phyloP scores from a whole-genome alignment of 306 rosid species.

The Urtica urens region DNA sequence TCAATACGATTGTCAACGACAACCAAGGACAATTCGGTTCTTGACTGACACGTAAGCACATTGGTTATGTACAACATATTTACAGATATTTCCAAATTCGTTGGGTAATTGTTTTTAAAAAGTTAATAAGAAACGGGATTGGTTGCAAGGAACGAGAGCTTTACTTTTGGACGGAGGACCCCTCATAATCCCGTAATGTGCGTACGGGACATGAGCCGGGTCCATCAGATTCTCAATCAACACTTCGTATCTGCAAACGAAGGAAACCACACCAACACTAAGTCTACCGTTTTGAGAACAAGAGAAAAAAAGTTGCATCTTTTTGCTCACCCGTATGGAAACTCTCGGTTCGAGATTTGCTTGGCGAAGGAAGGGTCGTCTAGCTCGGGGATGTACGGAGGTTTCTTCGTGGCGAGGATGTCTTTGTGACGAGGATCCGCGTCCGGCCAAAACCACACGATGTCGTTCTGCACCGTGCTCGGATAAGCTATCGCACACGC shows the following conservation, averaged over 20 bases:
- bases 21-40: no score
- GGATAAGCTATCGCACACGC: conserved; percentile 83
- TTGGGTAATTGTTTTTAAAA: no score
- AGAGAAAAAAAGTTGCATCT: not conserved
- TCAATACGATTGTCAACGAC: no score
- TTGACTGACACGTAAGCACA: no score
- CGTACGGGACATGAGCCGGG: conserved; percentile 85
- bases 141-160: no score
- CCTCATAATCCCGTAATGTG: conserved; percentile 60
- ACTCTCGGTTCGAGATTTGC: conserved; percentile 57
- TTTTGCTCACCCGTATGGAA: conserved; percentile 56
- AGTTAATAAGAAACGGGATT: no score
- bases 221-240: conserved; percentile 90
- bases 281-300: not conserved
- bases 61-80: no score
- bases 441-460: conserved; percentile 91
- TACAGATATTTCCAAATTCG: no score
- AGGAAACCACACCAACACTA: not conserved
- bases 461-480: conserved; percentile 55
- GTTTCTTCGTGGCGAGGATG: conserved; percentile 38
- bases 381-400: conserved; percentile 58
- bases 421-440: conserved; percentile 69
- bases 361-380: conserved; percentile 60
- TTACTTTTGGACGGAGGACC: conserved; percentile 38
- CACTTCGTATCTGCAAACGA: conserved; percentile 65